These are phyloP conservation scores for Mycosphaerella sp. DNA, from an alignment of 2,329 filamentous ascomycete species.

Conservation along the genomic window DNA sequence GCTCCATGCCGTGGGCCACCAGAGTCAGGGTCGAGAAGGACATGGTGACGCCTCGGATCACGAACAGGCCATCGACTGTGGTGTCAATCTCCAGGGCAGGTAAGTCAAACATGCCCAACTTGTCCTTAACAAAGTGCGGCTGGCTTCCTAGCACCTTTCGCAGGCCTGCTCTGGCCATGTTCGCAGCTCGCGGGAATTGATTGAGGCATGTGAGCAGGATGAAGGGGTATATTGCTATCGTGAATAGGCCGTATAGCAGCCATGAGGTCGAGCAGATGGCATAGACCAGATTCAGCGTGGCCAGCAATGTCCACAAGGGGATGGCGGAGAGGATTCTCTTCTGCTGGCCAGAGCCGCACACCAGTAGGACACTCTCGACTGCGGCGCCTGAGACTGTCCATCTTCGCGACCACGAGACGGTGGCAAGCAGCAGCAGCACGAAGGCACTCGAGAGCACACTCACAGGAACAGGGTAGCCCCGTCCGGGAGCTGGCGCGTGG, in stretches of 20 bases:
- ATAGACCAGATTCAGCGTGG: constrained; percentile 44
- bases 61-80: constrained; percentile 48
- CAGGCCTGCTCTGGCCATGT: constrained; percentile 34
- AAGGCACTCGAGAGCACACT: constrained; percentile 10
- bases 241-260: constrained; percentile 45
- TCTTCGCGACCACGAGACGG: constrained; percentile 21
- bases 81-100: constrained; percentile 51
- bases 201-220: constrained; percentile 42
- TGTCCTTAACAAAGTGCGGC: constrained; percentile 48
- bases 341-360: constrained; percentile 24
- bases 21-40: constrained; percentile 46
- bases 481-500: constrained; percentile 3
- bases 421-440: constrained; percentile 15
- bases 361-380: constrained; percentile 23
- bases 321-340: constrained; percentile 40
- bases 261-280: constrained; percentile 47
- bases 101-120: constrained; percentile 45
- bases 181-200: constrained; percentile 40
- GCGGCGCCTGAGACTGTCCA: constrained; percentile 29
- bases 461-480: constrained; percentile 1
- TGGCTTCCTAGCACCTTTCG: constrained; percentile 36
- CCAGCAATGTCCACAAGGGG: constrained; percentile 44
- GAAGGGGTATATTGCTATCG: constrained; percentile 38
- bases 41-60: constrained; percentile 48
- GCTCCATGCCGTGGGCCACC: constrained; percentile 48